phyloP scores from a whole-genome alignment of 257 asterid genomes.

The Eucommia ulmoides region DNA sequence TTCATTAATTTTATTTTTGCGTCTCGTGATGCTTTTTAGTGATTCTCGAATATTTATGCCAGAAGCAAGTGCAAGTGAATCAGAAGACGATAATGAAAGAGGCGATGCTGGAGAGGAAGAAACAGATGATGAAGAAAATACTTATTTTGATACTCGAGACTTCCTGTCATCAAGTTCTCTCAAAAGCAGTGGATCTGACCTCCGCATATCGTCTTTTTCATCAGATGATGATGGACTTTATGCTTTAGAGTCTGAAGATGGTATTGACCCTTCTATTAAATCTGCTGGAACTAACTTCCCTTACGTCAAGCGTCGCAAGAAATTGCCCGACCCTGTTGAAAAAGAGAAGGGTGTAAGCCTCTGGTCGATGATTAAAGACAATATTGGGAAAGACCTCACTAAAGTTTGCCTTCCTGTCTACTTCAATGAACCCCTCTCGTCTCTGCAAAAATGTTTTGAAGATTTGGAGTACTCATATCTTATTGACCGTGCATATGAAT shows the following conservation, averaged over 20 bases:
- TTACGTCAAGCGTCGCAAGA: conserved; percentile 4
- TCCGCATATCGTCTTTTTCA: neutral
- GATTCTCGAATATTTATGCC: neutral
- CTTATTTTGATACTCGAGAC: neutral
- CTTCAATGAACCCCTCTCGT: conserved; percentile 1
- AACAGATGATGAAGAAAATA: neutral
- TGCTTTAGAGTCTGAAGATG: neutral
- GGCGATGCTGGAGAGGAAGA: conserved; percentile 2
- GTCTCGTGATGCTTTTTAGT: neutral
- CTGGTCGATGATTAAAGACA: conserved; percentile 1
- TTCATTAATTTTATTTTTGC: neutral
- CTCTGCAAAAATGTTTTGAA: conserved; percentile 3
- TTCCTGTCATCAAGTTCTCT: conserved; percentile 2
- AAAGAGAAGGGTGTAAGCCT: conserved; percentile 1
- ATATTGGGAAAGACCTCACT: conserved; percentile 2
- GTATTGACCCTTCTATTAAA: neutral
- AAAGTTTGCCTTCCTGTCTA: conserved; percentile 3
- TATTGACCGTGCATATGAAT: conserved; percentile 1
- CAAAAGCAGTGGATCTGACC: conserved; percentile 1
- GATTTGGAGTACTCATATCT: conserved; percentile 2
- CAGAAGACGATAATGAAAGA: conserved; percentile 1
- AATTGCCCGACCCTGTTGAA: conserved; percentile 3
- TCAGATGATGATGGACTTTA: neutral
- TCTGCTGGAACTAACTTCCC: conserved; percentile 2
- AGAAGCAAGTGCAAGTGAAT: conserved; percentile 4